Conservation (phyloP, 176 grass and related monocot genomes). For the Zoysia pacifica region DNA sequence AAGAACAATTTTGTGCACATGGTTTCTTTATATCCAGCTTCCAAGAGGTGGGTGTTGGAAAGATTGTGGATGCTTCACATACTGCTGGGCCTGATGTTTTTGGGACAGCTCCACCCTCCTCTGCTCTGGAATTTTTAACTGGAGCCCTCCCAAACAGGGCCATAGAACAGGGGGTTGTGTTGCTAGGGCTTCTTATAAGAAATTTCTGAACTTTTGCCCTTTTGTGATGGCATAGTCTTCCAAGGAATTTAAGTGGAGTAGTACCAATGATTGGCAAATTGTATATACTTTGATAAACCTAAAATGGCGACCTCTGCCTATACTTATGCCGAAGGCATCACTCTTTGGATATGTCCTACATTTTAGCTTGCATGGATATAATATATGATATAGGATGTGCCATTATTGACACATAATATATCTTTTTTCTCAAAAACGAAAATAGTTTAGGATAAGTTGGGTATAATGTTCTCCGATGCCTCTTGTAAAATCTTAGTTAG, state of each 20-base stretch:
- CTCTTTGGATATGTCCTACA: not conserved
- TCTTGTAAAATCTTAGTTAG: not conserved
- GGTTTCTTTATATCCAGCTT: slow-evolving; percentile 22
- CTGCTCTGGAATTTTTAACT: too few relatives aligned
- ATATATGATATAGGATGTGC: not conserved
- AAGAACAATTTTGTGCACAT: not conserved
- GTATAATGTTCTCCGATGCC: not conserved
- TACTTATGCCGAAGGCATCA: slow-evolving; percentile 1
- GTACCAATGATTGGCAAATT: not conserved
- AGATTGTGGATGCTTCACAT: too few relatives aligned
- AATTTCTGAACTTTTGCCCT: not conserved
- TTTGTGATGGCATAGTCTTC: not conserved
- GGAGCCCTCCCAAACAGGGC: too few relatives aligned
- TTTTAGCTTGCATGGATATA: slow-evolving; percentile 4
- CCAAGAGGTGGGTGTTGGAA: not conserved
- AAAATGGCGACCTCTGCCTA: too few relatives aligned
- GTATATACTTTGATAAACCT: not conserved
- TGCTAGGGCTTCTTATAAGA: not conserved
- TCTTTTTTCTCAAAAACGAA: not conserved
- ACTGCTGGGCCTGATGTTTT: too few relatives aligned
- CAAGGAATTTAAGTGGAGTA: not conserved
- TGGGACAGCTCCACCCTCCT: too few relatives aligned
- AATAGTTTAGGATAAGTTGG: not conserved
- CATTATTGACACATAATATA: not conserved
- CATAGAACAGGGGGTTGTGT: not conserved